A percentile compares a stretch with the other conserved stretches of the same genome.
These are phyloP conservation scores for Cyamopsis tetragonoloba DNA, from an alignment of 306 rosid species.

Conservation along the genomic window DNA sequence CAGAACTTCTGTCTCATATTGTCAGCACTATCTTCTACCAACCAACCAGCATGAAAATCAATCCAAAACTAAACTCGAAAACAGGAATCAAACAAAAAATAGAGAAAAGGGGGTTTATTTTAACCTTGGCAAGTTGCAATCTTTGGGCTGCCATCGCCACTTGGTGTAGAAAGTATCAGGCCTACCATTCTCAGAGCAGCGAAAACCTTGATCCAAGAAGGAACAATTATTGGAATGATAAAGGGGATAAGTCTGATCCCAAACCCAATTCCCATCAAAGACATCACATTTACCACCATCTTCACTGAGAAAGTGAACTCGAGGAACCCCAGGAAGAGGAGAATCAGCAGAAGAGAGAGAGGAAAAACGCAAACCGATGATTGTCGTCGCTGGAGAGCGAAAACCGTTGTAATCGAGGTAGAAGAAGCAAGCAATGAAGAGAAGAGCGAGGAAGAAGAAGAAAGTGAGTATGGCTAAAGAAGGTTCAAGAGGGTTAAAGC, in stretches of 20 bases:
- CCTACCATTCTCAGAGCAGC: conserved; percentile 72
- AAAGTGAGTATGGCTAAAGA: conserved; percentile 39
- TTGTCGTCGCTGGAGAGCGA: conserved; percentile 28
- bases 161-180: conserved; percentile 68
- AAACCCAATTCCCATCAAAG: conserved; percentile 82
- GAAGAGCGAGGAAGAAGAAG: conserved; percentile 42
- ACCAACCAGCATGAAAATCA: conserved; percentile 20
- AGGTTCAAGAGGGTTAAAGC: conserved; percentile 57
- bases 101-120: not conserved
- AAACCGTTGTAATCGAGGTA: conserved; percentile 49
- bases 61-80: not conserved
- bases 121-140: conserved; percentile 87
- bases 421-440: conserved; percentile 54
- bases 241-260: conserved; percentile 87
- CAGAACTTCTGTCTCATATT: not conserved
- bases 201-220: conserved; percentile 70
- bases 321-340: not conserved
- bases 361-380: conserved; percentile 27
- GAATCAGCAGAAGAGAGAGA: conserved; percentile 15
- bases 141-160: conserved; percentile 91
- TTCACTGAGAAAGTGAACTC: conserved; percentile 44
- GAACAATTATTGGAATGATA: conserved; percentile 62
- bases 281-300: conserved; percentile 53
- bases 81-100: not conserved
- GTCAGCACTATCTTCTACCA: conserved; percentile 6